Evolutionary conservation across 129 eudicot species (phyloP).

Genomic region (Apium graveolens): DNA sequence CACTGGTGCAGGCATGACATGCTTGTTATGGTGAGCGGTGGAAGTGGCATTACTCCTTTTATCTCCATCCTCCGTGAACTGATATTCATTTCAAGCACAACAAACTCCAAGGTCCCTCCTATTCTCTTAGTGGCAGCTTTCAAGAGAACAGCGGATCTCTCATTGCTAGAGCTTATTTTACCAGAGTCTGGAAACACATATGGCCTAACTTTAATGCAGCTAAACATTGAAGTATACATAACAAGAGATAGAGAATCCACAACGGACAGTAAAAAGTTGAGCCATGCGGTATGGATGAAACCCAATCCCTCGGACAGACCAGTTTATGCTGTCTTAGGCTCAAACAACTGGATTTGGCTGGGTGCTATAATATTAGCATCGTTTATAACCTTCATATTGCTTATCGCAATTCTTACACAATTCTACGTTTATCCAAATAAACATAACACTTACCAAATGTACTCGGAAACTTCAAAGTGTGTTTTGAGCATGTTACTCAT

Average conservation of each 20-base stretch:
- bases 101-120: conserved; percentile 21
- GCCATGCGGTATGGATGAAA: conserved; percentile 38
- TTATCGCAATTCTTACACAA: conserved; percentile 23
- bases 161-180: conserved; percentile 43
- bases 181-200: conserved; percentile 30
- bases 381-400: conserved; percentile 19
- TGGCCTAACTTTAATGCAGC: conserved; percentile 26
- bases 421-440: conserved; percentile 36
- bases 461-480: conserved; percentile 24
- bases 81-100: conserved; percentile 23
- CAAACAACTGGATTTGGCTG: conserved; percentile 38
- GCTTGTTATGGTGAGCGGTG: conserved; percentile 65
- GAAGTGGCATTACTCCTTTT: conserved; percentile 69
- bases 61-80: conserved; percentile 58
- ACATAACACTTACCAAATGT: conserved; percentile 30
- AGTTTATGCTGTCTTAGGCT: conserved; percentile 32
- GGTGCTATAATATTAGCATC: conserved; percentile 30
- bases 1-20: conserved; percentile 38
- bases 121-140: conserved; percentile 37
- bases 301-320: conserved; percentile 35
- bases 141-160: conserved; percentile 43
- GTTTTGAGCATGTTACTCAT: conserved; percentile 25
- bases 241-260: conserved; percentile 32
- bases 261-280: conserved; percentile 23
- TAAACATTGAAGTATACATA: conserved; percentile 45